Percentiles rank a stretch among this genome's conserved stretches.
phyloP scores from a whole-genome alignment of 805 yeast genomes.

The Brettanomyces naardenensis region DNA sequence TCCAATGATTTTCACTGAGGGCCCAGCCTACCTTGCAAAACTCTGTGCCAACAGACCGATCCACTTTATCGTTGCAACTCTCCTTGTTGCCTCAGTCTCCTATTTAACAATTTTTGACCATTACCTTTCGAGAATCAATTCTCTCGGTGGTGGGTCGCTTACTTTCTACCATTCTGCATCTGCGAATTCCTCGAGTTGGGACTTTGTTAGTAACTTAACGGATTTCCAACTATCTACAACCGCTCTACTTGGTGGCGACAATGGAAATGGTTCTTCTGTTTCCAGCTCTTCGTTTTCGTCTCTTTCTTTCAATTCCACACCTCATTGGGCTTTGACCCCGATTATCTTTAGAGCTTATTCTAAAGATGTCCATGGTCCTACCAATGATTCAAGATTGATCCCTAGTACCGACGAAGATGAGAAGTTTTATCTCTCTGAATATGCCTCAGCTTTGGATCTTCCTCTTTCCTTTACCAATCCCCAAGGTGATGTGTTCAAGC shows the following conservation, averaged over 20 bases:
- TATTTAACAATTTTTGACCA: constrained; percentile 70
- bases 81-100: constrained; percentile 71
- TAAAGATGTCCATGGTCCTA: constrained; percentile 25
- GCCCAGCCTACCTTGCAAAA: constrained; percentile 26
- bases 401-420: constrained; percentile 34
- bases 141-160: constrained; percentile 9
- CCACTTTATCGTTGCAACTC: constrained; percentile 67
- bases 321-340: constrained; percentile 44
- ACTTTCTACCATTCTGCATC: constrained; percentile 32
- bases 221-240: constrained; percentile 24
- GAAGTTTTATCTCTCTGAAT: constrained; percentile 29
- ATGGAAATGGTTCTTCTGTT: background rate
- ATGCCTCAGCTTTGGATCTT: constrained; percentile 18
- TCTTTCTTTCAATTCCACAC: background rate
- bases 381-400: constrained; percentile 29
- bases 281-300: background rate
- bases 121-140: constrained; percentile 30
- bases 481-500: constrained; percentile 53
- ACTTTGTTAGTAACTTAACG: constrained; percentile 34
- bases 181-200: constrained; percentile 38
- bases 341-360: constrained; percentile 40
- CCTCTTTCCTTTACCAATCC: constrained; percentile 13
- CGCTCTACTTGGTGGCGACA: constrained; percentile 18
- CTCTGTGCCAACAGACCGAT: constrained; percentile 77
- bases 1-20: constrained; percentile 12